phyloP scores from a whole-genome alignment of 2,329 filamentous ascomycete species.

The Piedraia hortae region DNA sequence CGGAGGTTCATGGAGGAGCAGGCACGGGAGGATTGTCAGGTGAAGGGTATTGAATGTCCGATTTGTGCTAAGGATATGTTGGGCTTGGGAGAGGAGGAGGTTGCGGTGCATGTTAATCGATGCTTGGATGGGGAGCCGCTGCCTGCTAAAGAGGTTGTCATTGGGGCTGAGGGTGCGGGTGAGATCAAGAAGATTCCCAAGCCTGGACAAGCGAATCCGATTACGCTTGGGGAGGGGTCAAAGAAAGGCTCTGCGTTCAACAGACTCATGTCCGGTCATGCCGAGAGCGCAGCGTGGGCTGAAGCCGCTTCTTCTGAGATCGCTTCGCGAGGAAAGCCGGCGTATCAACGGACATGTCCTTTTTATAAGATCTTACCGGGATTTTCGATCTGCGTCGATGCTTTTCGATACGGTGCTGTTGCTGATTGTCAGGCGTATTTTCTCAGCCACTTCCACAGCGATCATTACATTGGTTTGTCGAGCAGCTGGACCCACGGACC shows the following conservation, averaged over 20 bases:
- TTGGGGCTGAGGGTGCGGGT: slow-evolving; percentile 14
- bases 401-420: slow-evolving; percentile 82
- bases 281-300: slow-evolving; percentile 74
- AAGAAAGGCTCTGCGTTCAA: slow-evolving; percentile 46
- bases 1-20: slow-evolving; percentile 50
- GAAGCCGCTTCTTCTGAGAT: slow-evolving; percentile 56
- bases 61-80: slow-evolving; percentile 42
- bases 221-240: slow-evolving; percentile 23
- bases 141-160: slow-evolving; percentile 19
- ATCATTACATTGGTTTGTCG: slow-evolving; percentile 83
- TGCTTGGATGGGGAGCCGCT: slow-evolving; percentile 65
- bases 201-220: slow-evolving; percentile 58
- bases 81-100: slow-evolving; percentile 31
- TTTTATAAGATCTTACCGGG: slow-evolving; percentile 97
- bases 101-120: slow-evolving; percentile 65
- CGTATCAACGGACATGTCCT: slow-evolving; percentile 72
- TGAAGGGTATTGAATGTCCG: slow-evolving; percentile 30
- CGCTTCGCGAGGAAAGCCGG: slow-evolving; percentile 54
- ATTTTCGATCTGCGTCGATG: slow-evolving; percentile 79
- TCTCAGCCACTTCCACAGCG: slow-evolving; percentile 89
- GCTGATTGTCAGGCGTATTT: slow-evolving; percentile 87
- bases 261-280: slow-evolving; percentile 76
- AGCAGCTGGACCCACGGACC: slow-evolving; percentile 75
- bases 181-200: slow-evolving; percentile 39
- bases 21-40: slow-evolving; percentile 12